Percentiles rank a stretch among this genome's conserved stretches.
phyloP scores from a whole-genome alignment of 331 rosid species.

The Ulmus americana region DNA sequence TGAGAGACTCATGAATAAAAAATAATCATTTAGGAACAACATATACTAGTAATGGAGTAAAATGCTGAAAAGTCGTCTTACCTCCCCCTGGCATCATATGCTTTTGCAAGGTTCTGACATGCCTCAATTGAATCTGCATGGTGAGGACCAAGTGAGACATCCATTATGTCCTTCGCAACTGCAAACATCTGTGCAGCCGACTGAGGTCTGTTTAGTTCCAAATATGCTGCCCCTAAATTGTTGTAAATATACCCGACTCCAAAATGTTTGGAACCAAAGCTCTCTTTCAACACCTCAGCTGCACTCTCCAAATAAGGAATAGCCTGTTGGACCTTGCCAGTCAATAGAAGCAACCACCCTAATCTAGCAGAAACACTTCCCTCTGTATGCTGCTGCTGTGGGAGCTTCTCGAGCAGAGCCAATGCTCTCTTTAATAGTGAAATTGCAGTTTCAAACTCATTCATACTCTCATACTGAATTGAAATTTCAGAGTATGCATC shows the following conservation, averaged over 20 bases:
- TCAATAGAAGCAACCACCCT: slow-evolving; percentile 83
- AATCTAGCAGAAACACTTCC: slow-evolving; percentile 84
- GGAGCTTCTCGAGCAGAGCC: slow-evolving; percentile 68
- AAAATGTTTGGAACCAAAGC: slow-evolving; percentile 93
- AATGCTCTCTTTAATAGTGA: slow-evolving; percentile 66
- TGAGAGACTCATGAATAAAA: neutral
- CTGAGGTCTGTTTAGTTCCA: slow-evolving; percentile 87
- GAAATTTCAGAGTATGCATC: slow-evolving; percentile 86
- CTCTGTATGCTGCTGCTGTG: slow-evolving; percentile 86
- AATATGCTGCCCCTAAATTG: slow-evolving; percentile 90
- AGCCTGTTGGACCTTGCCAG: slow-evolving; percentile 81
- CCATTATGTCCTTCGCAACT: slow-evolving; percentile 86
- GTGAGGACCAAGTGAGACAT: slow-evolving; percentile 86
- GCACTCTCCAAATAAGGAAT: slow-evolving; percentile 85
- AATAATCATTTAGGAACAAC: slow-evolving; percentile 1
- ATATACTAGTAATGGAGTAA: neutral
- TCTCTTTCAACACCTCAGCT: slow-evolving; percentile 73
- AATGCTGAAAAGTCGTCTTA: slow-evolving; percentile 24
- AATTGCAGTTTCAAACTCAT: slow-evolving; percentile 84
- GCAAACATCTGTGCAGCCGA: slow-evolving; percentile 96
- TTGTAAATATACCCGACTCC: slow-evolving; percentile 91
- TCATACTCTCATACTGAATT: slow-evolving; percentile 82
- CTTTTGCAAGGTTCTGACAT: slow-evolving; percentile 85
- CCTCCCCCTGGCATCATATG: slow-evolving; percentile 74
- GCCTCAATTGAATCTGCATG: slow-evolving; percentile 81